Conservation (phyloP, 1,284 basidiomycete species). For the Entoloma clypeatum region DNA sequence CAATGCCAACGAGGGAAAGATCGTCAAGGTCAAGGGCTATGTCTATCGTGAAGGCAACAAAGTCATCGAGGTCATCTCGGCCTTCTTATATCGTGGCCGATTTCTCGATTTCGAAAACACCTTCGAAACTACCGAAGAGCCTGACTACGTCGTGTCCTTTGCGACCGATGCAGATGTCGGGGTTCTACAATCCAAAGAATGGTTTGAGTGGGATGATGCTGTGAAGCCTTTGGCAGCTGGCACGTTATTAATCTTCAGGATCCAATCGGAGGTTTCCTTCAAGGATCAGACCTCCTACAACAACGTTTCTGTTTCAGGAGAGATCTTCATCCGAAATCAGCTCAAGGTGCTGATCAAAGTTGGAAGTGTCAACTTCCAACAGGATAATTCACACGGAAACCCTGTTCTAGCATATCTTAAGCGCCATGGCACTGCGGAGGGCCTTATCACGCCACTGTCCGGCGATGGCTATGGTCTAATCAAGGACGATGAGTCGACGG, state of each 20-base stretch:
- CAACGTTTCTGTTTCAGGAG: conserved; percentile 80
- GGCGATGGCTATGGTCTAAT: conserved; percentile 85
- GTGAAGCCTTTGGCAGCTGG: conserved; percentile 76
- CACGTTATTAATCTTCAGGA: conserved; percentile 85
- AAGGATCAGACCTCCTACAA: conserved; percentile 88
- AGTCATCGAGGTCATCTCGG: conserved; percentile 90
- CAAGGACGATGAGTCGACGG: conserved; percentile 49
- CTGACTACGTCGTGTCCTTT: conserved; percentile 81
- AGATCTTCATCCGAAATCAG: conserved; percentile 82
- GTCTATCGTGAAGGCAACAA: conserved; percentile 74
- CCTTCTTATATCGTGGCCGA: conserved; percentile 95
- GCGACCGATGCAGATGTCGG: conserved; percentile 80
- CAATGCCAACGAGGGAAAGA: conserved; percentile 92
- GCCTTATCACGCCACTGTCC: conserved; percentile 74
- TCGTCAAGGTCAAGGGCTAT: conserved; percentile 87
- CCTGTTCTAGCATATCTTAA: conserved; percentile 92
- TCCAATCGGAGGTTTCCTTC: conserved; percentile 83
- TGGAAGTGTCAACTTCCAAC: conserved; percentile 82
- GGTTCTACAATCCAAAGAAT: conserved; percentile 93
- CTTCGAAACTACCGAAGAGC: conserved; percentile 89
- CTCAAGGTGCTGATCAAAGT: conserved; percentile 87
- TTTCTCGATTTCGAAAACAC: conserved; percentile 95
- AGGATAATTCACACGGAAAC: conserved; percentile 88
- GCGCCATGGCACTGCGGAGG: conserved; percentile 81
- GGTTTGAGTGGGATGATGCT: conserved; percentile 95